A percentile compares a stretch with the other conserved stretches of the same genome.
Conservation (phyloP, 306 rosid genomes). For the Leucaena leucocephala region DNA sequence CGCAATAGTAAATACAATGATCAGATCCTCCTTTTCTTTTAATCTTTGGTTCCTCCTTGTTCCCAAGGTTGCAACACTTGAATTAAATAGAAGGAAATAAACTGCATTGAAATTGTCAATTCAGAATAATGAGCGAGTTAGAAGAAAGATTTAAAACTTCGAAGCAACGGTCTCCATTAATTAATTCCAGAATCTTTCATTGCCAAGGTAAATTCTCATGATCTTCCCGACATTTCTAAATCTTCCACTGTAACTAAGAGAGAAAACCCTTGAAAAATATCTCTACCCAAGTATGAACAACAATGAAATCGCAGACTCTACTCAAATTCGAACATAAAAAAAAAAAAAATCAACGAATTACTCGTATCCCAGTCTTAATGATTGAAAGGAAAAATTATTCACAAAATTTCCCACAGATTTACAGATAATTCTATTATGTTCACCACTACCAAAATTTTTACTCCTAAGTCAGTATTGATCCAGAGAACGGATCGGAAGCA, state of each 20-base stretch:
- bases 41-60: not conserved
- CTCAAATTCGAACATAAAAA: not conserved
- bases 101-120: not conserved
- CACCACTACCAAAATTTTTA: not conserved
- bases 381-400: conserved; percentile 1
- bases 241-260: not conserved
- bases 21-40: no score
- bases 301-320: not conserved
- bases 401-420: not conserved
- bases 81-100: not conserved
- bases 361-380: not conserved
- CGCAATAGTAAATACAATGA: no score
- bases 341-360: not conserved
- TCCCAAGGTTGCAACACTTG: not conserved
- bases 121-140: not conserved
- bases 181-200: not conserved
- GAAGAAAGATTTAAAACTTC: not conserved
- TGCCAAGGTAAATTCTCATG: not conserved
- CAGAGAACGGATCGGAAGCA: not conserved
- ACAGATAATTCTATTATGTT: not conserved
- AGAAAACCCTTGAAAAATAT: no score
- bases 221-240: not conserved
- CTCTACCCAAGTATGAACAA: not conserved
- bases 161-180: not conserved
- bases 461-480: not conserved